A percentile compares a stretch with the other conserved stretches of the same genome.
Evolutionary conservation across 2,329 filamentous ascomycete genomes (phyloP).

Genomic region (Allantophomopsis cytisporea): DNA sequence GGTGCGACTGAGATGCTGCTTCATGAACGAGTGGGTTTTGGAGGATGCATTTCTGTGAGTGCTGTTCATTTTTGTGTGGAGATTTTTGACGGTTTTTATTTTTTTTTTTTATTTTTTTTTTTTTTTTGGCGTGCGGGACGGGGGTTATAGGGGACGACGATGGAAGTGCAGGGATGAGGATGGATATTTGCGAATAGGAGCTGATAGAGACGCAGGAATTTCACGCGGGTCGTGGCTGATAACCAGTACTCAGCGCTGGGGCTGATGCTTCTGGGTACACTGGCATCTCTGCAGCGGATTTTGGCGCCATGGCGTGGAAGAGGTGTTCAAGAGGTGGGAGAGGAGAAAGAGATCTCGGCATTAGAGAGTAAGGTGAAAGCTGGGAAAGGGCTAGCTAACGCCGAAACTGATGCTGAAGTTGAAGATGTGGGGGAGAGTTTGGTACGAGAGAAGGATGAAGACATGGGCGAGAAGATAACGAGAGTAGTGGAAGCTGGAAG

Average conservation of each 20-base stretch:
- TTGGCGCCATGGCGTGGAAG: slow-evolving; percentile 11
- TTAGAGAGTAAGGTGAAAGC: too few species aligned
- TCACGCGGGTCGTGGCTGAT: slow-evolving; percentile 58
- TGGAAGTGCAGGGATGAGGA: not conserved
- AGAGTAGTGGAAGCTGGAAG: too few species aligned
- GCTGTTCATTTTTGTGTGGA: too few species aligned
- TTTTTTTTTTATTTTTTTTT: not conserved
- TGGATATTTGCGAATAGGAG: not conserved
- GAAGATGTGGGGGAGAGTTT: slow-evolving; percentile 1
- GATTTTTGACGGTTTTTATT: not conserved
- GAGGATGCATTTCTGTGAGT: slow-evolving; percentile 31
- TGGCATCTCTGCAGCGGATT: slow-evolving; percentile 42
- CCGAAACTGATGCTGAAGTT: not conserved
- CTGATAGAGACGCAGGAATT: slow-evolving; percentile 24
- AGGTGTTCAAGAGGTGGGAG: too few species aligned
- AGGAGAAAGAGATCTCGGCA: too few species aligned
- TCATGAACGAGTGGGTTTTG: slow-evolving; percentile 25
- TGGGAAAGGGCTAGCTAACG: too few species aligned
- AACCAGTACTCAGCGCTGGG: slow-evolving; percentile 61
- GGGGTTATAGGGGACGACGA: not conserved
- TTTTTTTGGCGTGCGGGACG: not conserved
- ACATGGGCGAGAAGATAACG: not conserved
- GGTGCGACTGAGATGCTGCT: slow-evolving; percentile 12
- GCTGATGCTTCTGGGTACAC: slow-evolving; percentile 48
- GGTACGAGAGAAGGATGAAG: not conserved